Evolutionary conservation across 2,329 filamentous ascomycete species (phyloP).

Genomic region (Fusarium nematophilum): DNA sequence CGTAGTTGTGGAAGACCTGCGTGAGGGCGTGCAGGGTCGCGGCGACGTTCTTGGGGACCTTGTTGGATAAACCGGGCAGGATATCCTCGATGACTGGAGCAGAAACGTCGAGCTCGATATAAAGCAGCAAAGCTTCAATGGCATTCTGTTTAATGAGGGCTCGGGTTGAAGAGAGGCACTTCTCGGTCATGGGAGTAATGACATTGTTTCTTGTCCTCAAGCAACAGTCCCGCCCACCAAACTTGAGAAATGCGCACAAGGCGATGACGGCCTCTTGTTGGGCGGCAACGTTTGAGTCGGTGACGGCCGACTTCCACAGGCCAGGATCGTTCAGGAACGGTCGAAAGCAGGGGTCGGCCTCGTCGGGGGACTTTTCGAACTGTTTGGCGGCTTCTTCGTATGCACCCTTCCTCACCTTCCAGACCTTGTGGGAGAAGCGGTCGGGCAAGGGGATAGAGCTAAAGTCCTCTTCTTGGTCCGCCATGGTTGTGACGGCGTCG

Average conservation of each 20-base stretch:
- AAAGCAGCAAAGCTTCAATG: conserved; percentile 86
- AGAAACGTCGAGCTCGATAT: conserved; percentile 89
- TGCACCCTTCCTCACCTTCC: conserved; percentile 95
- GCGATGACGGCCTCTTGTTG: conserved; percentile 92
- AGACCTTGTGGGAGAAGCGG: conserved; percentile 83
- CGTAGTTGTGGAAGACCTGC: conserved; percentile 90
- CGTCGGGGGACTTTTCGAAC: conserved; percentile 86
- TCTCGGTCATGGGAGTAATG: conserved; percentile 85
- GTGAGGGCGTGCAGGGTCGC: conserved; percentile 80
- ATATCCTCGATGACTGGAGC: conserved; percentile 91
- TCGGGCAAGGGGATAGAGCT: conserved; percentile 81
- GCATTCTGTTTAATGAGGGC: conserved; percentile 89
- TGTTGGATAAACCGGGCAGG: conserved; percentile 83
- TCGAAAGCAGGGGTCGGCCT: conserved; percentile 85
- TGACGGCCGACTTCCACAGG: conserved; percentile 92
- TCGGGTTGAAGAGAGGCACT: conserved; percentile 87
- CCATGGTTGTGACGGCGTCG: conserved; percentile 65
- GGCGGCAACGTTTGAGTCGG: conserved; percentile 95
- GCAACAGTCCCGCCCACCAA: conserved; percentile 82
- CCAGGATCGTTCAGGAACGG: conserved; percentile 87
- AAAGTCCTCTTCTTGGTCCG: conserved; percentile 85
- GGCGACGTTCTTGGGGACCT: conserved; percentile 88
- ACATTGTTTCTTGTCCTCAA: conserved; percentile 81
- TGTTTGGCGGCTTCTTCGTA: conserved; percentile 93
- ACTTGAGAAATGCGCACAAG: conserved; percentile 92